Conservation (phyloP, 2,329 filamentous ascomycete species). For the Aureobasidium sp. region DNA sequence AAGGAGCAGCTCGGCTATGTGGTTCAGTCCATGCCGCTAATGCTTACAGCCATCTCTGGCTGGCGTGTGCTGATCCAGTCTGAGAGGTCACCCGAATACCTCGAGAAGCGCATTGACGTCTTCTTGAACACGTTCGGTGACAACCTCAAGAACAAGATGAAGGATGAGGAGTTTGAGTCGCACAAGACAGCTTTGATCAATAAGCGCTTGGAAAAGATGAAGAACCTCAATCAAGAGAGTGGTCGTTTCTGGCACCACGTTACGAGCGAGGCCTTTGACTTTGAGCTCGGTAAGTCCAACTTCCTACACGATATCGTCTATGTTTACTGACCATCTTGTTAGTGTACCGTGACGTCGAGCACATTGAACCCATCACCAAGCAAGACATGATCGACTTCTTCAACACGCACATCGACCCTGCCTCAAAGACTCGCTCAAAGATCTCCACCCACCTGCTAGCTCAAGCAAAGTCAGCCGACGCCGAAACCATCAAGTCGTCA, state of each 20-base stretch:
- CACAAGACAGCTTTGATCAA: slow-evolving; percentile 87
- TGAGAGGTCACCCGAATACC: slow-evolving; percentile 73
- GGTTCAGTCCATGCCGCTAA: slow-evolving; percentile 73
- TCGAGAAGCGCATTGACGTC: slow-evolving; percentile 79
- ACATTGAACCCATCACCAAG: slow-evolving; percentile 70
- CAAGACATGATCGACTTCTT: slow-evolving; percentile 75
- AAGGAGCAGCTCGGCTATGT: slow-evolving; percentile 98
- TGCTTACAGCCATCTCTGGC: slow-evolving; percentile 66
- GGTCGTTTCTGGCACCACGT: slow-evolving; percentile 80
- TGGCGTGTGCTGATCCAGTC: slow-evolving; percentile 92
- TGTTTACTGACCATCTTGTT: slow-evolving; percentile 2
- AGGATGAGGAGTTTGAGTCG: slow-evolving; percentile 74
- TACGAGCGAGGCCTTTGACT: slow-evolving; percentile 79
- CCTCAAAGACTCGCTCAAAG: slow-evolving; percentile 69
- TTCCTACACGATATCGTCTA: neutral
- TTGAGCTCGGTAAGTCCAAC: slow-evolving; percentile 62
- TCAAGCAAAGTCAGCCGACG: slow-evolving; percentile 42
- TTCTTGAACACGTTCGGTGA: slow-evolving; percentile 66
- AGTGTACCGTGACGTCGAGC: slow-evolving; percentile 70
- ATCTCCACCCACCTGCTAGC: slow-evolving; percentile 77
- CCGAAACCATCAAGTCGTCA: slow-evolving; percentile 18
- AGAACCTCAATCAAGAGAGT: slow-evolving; percentile 83
- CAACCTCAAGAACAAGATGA: slow-evolving; percentile 63
- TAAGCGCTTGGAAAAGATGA: slow-evolving; percentile 81
- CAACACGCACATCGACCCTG: slow-evolving; percentile 64